Conservation (phyloP, 2,329 filamentous ascomycete species). For the Tolypocladium cylindrosporum region DNA sequence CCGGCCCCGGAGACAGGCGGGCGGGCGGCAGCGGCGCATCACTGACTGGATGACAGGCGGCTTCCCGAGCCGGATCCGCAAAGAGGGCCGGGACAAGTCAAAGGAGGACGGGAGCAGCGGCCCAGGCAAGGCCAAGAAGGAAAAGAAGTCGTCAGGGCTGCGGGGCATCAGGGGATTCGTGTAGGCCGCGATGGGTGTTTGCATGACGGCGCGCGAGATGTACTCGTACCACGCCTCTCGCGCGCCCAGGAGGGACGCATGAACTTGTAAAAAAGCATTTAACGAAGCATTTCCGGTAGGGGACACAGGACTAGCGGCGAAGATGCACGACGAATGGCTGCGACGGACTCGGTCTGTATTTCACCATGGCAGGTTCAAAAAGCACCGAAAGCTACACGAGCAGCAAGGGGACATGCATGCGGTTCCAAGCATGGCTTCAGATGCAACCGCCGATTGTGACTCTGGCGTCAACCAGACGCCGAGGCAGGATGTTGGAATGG, state of each 20-base stretch:
- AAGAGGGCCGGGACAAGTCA: slow-evolving; percentile 38
- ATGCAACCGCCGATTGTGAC: no score
- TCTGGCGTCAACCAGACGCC: no score
- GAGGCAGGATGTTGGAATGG: no score
- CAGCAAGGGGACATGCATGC: no score
- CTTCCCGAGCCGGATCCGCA: slow-evolving; percentile 35
- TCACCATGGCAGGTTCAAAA: neutral
- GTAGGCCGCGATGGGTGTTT: slow-evolving; percentile 4
- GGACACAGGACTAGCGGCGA: neutral
- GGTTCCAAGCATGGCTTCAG: no score
- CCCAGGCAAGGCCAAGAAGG: slow-evolving; percentile 19
- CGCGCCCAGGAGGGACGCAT: neutral
- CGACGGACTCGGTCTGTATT: neutral
- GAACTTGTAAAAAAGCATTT: neutral
- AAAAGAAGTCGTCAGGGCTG: slow-evolving; percentile 26
- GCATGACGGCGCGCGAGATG: neutral
- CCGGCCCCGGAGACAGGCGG: slow-evolving; percentile 2
- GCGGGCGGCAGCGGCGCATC: slow-evolving; percentile 7
- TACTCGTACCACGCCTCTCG: no score
- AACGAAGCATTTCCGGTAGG: neutral
- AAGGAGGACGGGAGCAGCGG: slow-evolving; percentile 27
- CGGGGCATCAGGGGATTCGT: slow-evolving; percentile 31
- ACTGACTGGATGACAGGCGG: slow-evolving; percentile 26
- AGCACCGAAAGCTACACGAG: no score
- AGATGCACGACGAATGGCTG: neutral